Conservation (phyloP, 768 basidiomycete genomes). For the Macrocybe gigantea region DNA sequence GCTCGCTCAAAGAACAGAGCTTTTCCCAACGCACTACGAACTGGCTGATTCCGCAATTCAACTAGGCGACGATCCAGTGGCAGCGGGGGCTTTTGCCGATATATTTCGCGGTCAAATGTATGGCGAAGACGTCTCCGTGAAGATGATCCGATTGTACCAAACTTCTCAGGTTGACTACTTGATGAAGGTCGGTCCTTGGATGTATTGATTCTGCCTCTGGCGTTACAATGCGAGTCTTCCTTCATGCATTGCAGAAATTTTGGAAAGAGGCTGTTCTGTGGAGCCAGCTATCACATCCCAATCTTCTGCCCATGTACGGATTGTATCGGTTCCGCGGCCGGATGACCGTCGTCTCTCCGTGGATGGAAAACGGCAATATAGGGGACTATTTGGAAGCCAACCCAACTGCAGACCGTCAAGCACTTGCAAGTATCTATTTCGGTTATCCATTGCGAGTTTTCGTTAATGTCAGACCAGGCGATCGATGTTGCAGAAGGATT, state of each 20-base stretch:
- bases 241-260: constrained; percentile 3
- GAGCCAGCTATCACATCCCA: constrained; percentile 8
- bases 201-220: not conserved
- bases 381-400: constrained; percentile 12
- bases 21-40: constrained; percentile 10
- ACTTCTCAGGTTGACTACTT: constrained; percentile 1
- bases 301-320: constrained; percentile 30
- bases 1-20: constrained; percentile 1
- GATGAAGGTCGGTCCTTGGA: not conserved
- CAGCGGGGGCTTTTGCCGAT: constrained; percentile 6
- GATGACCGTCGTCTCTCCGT: constrained; percentile 28
- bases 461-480: constrained; percentile 12
- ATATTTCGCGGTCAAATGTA: constrained; percentile 4
- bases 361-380: constrained; percentile 30
- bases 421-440: constrained; percentile 1
- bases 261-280: constrained; percentile 7
- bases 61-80: not conserved
- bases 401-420: constrained; percentile 8
- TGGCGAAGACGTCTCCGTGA: constrained; percentile 8
- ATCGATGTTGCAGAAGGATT: constrained; percentile 26
- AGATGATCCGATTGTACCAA: constrained; percentile 11
- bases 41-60: not conserved
- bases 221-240: not conserved
- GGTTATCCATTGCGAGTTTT: constrained; percentile 3
- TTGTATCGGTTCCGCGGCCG: constrained; percentile 14